Conservation (phyloP, 2,329 filamentous ascomycete species). For the Pseudogymnoascus pannorum region DNA sequence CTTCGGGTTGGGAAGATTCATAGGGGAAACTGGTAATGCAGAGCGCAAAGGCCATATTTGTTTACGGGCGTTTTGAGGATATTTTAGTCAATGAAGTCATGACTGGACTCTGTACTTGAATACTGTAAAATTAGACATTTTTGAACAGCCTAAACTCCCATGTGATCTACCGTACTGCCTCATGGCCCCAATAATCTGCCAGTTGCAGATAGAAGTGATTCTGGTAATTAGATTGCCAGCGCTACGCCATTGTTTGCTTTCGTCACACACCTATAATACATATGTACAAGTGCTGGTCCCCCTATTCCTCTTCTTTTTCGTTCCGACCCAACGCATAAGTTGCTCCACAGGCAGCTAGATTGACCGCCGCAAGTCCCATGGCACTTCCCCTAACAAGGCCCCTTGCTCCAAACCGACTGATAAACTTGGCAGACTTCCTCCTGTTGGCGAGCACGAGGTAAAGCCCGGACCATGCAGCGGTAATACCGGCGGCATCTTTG, state of each 20-base stretch:
- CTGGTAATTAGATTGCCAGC: background rate
- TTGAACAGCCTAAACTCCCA: background rate
- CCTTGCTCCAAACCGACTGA: slow-evolving; percentile 41
- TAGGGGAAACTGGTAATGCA: slow-evolving; percentile 20
- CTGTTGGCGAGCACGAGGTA: slow-evolving; percentile 57
- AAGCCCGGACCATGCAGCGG: slow-evolving; percentile 56
- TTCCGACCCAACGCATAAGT: slow-evolving; percentile 44
- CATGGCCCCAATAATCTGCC: background rate
- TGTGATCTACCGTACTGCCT: background rate
- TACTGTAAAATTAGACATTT: slow-evolving; percentile 5
- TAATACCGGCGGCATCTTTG: slow-evolving; percentile 55
- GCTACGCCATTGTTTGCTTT: background rate
- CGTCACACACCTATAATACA: slow-evolving; percentile 3
- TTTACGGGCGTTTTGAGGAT: slow-evolving; percentile 13
- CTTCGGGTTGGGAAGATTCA: background rate
- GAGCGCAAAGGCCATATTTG: slow-evolving; percentile 21
- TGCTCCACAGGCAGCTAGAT: slow-evolving; percentile 43
- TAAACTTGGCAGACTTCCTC: slow-evolving; percentile 39
- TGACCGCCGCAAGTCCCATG: slow-evolving; percentile 42
- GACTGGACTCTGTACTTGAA: background rate
- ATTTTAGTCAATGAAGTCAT: slow-evolving; percentile 11
- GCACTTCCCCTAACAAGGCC: slow-evolving; percentile 45
- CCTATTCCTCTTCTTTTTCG: slow-evolving; percentile 22
- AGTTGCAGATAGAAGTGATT: background rate
- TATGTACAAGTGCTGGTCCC: slow-evolving; percentile 4